Conservation (phyloP, 106 monocot species). For the Cymbidium sinense region DNA sequence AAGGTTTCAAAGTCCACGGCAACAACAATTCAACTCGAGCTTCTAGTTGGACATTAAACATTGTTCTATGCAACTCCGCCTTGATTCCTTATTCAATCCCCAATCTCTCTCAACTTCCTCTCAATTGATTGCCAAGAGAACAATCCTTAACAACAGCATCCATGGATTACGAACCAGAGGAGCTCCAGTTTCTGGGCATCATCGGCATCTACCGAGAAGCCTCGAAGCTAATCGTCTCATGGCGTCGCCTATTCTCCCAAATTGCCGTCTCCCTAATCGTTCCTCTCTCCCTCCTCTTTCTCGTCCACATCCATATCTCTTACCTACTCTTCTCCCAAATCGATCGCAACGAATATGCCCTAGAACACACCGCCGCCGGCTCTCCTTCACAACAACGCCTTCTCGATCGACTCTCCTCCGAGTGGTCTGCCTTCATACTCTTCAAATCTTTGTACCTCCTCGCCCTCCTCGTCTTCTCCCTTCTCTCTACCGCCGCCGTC, state of each 20-base stretch:
- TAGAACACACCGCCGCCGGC: constrained; percentile 7
- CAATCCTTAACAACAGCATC: not conserved
- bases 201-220: constrained; percentile 17
- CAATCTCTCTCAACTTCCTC: not conserved
- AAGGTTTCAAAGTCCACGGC: not conserved
- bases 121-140: not conserved
- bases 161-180: constrained; percentile 37
- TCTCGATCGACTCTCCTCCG: constrained; percentile 17
- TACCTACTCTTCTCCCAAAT: constrained; percentile 28
- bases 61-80: not conserved
- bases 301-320: constrained; percentile 25
- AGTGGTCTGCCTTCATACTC: constrained; percentile 22
- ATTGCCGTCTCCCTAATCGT: constrained; percentile 22
- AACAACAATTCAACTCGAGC: not conserved
- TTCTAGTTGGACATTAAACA: not conserved
- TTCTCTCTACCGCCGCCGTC: constrained; percentile 28
- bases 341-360: constrained; percentile 18
- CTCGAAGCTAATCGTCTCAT: constrained; percentile 7
- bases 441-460: constrained; percentile 17
- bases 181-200: constrained; percentile 31
- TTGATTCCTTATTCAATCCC: not conserved
- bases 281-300: constrained; percentile 33
- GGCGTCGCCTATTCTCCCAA: constrained; percentile 25
- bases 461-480: constrained; percentile 20
- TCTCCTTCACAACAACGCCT: constrained; percentile 14